Evolutionary conservation across 2,329 filamentous ascomycete species (phyloP), one percentile per base, ranked within the genome.

Genomic region (Aspergillus arachidicola): DNA sequence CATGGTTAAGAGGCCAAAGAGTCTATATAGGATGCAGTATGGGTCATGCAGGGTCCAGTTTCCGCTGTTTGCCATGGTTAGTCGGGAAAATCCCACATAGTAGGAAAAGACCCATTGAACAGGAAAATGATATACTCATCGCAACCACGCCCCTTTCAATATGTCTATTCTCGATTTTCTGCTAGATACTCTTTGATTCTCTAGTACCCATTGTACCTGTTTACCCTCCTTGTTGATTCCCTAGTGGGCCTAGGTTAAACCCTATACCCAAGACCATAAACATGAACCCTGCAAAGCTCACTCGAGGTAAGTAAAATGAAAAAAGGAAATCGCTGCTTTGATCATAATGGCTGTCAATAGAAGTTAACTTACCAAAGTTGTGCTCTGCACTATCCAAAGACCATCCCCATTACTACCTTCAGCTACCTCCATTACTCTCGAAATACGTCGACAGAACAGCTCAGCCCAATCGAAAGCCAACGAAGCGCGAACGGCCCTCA

Each of bases 131-230:
- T 23, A 46, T 23, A 46, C 43, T 23, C 43, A 10, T 23, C n/a
- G 6, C 6, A 23, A 23, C 43, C 0, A 6, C 3, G 3, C 11
- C 11, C 43, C 4, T 46, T 23, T 14, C 10, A 6, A 14, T 23
- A 3, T 46, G 11, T 14, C 2, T 23, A 4, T 23, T 23, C 11
- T 10, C 4, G 2, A 46, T 23, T 46, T 14, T 4, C 23, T 46
- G 4, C n/a, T 2, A 12, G 4, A 23, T 2, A 6, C 3, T 11
- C 1, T 7, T 12, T 11, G 4, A 12, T 0, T 23, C 12, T 1
- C 5, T 46, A 23, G n/a, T 2, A 2, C 2, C 0, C 6, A 21
- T 6, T 4, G 1, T 43, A n/a, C 9, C 16, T 43, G 4, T 21
- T 43, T 1, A 4, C 9, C 7, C 9, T 1, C 1, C 10, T 21